phyloP scores from a whole-genome alignment of 1,284 basidiomycete species.

The Marasmius tenuissimus region DNA sequence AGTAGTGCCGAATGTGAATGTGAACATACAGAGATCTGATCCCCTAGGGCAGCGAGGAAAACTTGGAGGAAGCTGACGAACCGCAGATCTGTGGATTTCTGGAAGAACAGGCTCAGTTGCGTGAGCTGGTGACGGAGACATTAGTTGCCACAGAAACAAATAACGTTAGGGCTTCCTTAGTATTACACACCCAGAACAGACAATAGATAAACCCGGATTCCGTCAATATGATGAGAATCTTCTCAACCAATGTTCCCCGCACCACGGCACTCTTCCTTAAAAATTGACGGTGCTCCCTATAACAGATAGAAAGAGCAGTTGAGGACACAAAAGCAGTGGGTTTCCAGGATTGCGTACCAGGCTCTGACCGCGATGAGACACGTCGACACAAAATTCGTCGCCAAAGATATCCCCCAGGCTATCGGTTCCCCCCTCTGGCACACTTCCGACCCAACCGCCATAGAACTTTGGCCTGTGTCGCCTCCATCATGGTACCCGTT shows the following conservation, averaged over 20 bases:
- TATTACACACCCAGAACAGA: slow-evolving; percentile 8
- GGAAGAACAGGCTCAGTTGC: slow-evolving; percentile 9
- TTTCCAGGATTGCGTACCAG: background rate
- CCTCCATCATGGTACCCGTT: background rate
- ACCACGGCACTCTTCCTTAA: background rate
- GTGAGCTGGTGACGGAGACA: background rate
- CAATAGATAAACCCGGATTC: slow-evolving; percentile 12
- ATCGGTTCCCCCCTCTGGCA: slow-evolving; percentile 9
- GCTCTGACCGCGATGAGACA: slow-evolving; percentile 6
- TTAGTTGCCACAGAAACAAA: background rate
- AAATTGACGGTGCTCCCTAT: background rate
- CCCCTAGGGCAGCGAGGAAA: slow-evolving; percentile 4
- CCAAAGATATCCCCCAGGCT: slow-evolving; percentile 8
- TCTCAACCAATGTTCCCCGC: background rate
- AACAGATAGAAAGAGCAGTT: no score
- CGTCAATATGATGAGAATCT: slow-evolving; percentile 4
- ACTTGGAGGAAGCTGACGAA: background rate
- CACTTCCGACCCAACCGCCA: slow-evolving; percentile 1
- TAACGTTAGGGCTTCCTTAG: background rate
- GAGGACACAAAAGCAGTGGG: background rate
- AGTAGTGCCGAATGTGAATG: background rate
- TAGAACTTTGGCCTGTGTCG: background rate
- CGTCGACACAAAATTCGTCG: slow-evolving; percentile 5
- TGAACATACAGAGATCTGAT: slow-evolving; percentile 7
- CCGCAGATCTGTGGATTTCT: background rate